These are phyloP conservation scores for Sequoia sempervirens DNA, from an alignment of 75 land plant genomes.

Conservation along the genomic window DNA sequence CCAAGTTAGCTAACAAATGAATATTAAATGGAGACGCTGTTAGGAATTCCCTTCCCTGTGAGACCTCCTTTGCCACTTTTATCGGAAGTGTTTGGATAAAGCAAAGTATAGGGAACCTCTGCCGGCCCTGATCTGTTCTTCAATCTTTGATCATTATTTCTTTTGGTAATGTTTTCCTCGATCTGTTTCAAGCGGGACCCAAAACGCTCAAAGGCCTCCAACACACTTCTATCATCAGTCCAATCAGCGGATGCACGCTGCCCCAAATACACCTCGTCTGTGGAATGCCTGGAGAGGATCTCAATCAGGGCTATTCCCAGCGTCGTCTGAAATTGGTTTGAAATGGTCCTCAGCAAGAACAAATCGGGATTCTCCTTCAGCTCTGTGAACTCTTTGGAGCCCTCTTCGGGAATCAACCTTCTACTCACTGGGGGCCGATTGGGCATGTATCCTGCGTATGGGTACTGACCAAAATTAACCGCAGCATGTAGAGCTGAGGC, in stretches of 20 bases:
- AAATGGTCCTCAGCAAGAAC: no score
- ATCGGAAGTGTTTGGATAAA: conserved; percentile 15
- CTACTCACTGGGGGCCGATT: conserved; percentile 34
- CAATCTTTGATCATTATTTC: no score
- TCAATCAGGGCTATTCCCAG: conserved; percentile 1
- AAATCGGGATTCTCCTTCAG: no score
- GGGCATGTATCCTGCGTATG: conserved; percentile 43
- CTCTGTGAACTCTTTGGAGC: no score
- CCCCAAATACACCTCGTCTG: background rate
- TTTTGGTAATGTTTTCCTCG: no score
- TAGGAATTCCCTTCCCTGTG: conserved; percentile 52
- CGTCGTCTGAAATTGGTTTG: no score
- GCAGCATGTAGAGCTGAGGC: conserved; percentile 78
- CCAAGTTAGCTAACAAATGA: no score
- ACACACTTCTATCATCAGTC: no score
- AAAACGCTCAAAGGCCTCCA: no score
- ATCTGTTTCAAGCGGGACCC: no score
- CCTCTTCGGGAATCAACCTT: background rate
- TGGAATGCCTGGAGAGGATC: background rate
- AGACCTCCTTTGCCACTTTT: conserved; percentile 22
- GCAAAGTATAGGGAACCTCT: conserved; percentile 1
- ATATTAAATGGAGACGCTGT: conserved; percentile 50
- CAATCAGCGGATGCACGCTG: no score
- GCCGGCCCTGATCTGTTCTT: no score
- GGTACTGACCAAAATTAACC: conserved; percentile 41